phyloP scores from a whole-genome alignment of 1,139 yeast genomes.

The Scheffersomyces stambukii region DNA sequence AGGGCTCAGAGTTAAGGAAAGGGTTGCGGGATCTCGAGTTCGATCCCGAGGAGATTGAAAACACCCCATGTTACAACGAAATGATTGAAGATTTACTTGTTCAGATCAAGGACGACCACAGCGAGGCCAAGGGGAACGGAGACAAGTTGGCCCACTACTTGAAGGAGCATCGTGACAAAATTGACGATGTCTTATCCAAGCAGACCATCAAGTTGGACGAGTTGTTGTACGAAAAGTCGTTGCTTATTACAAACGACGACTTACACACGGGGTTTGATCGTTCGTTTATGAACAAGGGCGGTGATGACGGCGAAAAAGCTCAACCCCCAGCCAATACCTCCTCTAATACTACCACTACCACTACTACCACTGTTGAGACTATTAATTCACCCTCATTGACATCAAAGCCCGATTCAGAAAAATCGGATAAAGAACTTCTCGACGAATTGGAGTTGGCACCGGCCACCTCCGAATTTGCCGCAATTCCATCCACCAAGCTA shows the following conservation, averaged over 20 bases:
- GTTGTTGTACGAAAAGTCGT: conserved; percentile 64
- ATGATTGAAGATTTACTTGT: conserved; percentile 87
- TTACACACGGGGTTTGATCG: conserved; percentile 92
- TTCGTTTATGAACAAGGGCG: conserved; percentile 65
- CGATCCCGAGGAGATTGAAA: conserved; percentile 50
- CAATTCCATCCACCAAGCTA: conserved; percentile 48
- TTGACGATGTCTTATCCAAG: conserved; percentile 57
- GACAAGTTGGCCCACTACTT: conserved; percentile 39
- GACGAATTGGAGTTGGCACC: conserved; percentile 41
- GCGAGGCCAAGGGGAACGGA: conserved; percentile 43
- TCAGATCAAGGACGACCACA: conserved; percentile 60
- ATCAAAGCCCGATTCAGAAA: conserved; percentile 8
- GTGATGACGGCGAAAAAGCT: conserved; percentile 19
- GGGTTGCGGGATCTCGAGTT: conserved; percentile 41
- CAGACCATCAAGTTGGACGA: conserved; percentile 60
- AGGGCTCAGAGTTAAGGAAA: conserved; percentile 37
- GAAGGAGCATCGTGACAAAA: conserved; percentile 64
- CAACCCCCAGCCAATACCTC: conserved; percentile 6
- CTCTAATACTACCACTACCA: conserved; percentile 18
- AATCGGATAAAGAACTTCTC: conserved; percentile 22
- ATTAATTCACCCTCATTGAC: conserved; percentile 18
- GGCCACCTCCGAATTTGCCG: conserved; percentile 64
- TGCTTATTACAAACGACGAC: conserved; percentile 85
- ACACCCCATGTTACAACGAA: conserved; percentile 80
- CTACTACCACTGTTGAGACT: conserved; percentile 26